Percentiles rank a stretch among this genome's conserved stretches.
Evolutionary conservation across 2,329 filamentous ascomycete genomes (phyloP).

Genomic region (Lasiodiplodia sp.): DNA sequence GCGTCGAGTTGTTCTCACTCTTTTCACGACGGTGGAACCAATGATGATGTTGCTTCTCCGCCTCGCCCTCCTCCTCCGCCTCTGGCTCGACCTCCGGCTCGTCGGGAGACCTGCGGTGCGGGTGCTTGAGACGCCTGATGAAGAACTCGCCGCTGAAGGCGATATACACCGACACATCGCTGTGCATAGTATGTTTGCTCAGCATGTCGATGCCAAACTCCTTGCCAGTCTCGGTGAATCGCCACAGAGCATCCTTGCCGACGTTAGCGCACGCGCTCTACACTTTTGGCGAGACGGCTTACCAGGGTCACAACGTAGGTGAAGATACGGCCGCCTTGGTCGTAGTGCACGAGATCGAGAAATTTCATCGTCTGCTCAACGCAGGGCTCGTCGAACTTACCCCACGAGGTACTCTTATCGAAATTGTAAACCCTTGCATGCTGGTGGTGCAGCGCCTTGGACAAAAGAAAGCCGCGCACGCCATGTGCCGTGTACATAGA

Average conservation of each 20-base stretch:
- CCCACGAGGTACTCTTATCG: slow-evolving; percentile 76
- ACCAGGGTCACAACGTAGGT: slow-evolving; percentile 86
- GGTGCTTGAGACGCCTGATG: slow-evolving; percentile 71
- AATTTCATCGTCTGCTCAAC: slow-evolving; percentile 79
- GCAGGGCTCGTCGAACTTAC: slow-evolving; percentile 70
- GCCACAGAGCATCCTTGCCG: slow-evolving; percentile 72
- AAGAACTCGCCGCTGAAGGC: slow-evolving; percentile 95
- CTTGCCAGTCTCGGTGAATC: slow-evolving; percentile 94
- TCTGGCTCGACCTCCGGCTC: slow-evolving; percentile 35
- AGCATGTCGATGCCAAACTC: slow-evolving; percentile 94
- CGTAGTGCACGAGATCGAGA: slow-evolving; percentile 84
- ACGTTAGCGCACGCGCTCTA: neutral
- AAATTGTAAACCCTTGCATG: slow-evolving; percentile 91
- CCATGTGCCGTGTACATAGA: slow-evolving; percentile 85
- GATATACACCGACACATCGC: slow-evolving; percentile 88
- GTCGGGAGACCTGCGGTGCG: slow-evolving; percentile 46
- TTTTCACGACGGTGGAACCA: slow-evolving; percentile 18
- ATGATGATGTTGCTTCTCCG: slow-evolving; percentile 21
- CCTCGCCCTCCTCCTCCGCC: slow-evolving; percentile 38
- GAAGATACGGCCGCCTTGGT: slow-evolving; percentile 84
- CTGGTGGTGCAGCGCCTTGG: slow-evolving; percentile 88
- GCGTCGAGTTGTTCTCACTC: slow-evolving; percentile 45
- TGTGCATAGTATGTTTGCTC: slow-evolving; percentile 97
- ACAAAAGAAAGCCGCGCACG: slow-evolving; percentile 78
- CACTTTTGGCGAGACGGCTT: neutral